These are phyloP conservation scores for Leccinum olivaceopallidum DNA, from an alignment of 768 basidiomycete species.

Conservation along the genomic window DNA sequence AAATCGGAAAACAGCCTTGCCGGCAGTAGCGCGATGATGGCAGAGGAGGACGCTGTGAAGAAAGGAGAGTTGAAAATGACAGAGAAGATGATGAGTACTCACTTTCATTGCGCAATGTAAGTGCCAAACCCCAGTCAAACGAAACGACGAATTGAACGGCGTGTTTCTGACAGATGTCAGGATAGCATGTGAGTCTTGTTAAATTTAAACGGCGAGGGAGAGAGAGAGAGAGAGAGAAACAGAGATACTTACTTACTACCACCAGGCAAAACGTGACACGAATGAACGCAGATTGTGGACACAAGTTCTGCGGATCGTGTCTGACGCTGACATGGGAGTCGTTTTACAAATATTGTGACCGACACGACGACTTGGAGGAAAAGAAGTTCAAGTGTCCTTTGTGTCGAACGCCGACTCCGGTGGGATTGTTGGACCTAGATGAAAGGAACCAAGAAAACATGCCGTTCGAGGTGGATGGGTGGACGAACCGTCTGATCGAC, in stretches of 20 bases:
- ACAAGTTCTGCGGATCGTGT: background rate
- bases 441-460: background rate
- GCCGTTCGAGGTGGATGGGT: background rate
- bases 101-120: too few species aligned
- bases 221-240: background rate
- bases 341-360: background rate
- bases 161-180: too few species aligned
- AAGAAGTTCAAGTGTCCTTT: background rate
- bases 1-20: too few species aligned
- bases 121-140: too few species aligned
- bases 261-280: background rate
- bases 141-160: too few species aligned
- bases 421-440: background rate
- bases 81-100: too few species aligned
- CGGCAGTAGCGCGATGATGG: too few species aligned
- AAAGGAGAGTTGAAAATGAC: too few species aligned
- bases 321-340: background rate
- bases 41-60: too few species aligned
- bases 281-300: background rate
- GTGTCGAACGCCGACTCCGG: background rate
- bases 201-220: too few species aligned
- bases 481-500: background rate
- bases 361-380: background rate
- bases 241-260: too few species aligned
- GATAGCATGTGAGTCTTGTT: too few species aligned